Conservation (phyloP, 1,284 basidiomycete species). For the Malassezia globosa region DNA sequence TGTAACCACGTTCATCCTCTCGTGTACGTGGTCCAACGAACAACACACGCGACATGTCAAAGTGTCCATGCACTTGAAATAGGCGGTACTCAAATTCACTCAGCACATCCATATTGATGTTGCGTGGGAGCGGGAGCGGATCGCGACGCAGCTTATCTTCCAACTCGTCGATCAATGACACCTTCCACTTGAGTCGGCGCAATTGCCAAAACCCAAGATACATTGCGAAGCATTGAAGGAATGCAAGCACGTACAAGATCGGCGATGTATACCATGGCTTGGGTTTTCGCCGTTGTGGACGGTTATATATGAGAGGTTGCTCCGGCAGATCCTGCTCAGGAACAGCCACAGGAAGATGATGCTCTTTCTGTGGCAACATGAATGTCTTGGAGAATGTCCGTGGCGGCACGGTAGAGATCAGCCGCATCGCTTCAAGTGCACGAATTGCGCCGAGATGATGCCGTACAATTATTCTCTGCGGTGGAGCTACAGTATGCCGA, state of each 20-base stretch:
- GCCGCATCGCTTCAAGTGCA: too few species aligned
- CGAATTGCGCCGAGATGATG: too few species aligned
- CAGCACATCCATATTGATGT: slow-evolving; percentile 56
- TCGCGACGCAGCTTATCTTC: slow-evolving; percentile 75
- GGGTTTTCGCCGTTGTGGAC: slow-evolving; percentile 3
- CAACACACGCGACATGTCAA: slow-evolving; percentile 60
- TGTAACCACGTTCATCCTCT: slow-evolving; percentile 74
- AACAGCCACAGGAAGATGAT: not conserved
- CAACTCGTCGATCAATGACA: slow-evolving; percentile 82
- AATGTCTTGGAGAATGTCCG: not conserved
- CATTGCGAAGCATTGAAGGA: slow-evolving; percentile 81
- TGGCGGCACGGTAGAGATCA: too few species aligned
- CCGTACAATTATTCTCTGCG: too few species aligned
- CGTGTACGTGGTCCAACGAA: slow-evolving; percentile 72
- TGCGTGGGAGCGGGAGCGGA: slow-evolving; percentile 66
- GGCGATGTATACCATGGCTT: slow-evolving; percentile 38
- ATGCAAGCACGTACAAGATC: slow-evolving; percentile 57
- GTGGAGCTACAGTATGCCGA: too few species aligned
- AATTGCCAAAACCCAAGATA: slow-evolving; percentile 87
- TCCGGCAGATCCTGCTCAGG: not conserved
- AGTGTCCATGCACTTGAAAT: slow-evolving; percentile 27
- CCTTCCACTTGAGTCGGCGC: slow-evolving; percentile 84
- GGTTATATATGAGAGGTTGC: slow-evolving; percentile 14
- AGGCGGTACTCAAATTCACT: slow-evolving; percentile 36
- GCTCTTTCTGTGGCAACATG: too few species aligned